Base-by-base conservation (phyloP, 495 filamentous ascomycete genomes). In the Aspergillus ellipticus region DNA sequence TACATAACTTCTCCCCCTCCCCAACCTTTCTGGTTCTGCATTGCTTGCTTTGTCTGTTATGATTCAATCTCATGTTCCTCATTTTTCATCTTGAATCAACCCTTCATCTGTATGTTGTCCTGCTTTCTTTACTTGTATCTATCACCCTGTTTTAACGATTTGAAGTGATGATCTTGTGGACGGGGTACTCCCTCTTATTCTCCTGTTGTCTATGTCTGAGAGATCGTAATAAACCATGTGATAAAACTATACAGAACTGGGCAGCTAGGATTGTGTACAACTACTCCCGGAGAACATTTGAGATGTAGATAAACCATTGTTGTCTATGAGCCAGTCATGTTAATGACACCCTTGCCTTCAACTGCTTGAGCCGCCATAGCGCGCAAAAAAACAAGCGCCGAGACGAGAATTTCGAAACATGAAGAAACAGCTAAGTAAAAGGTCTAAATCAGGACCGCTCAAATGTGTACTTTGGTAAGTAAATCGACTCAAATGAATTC, bases 381-480 rank as follows among this genome's bases (percentile, higher is more conserved):
- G 57, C 54, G 57, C 53, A 29, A 17, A 62, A 41, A 56, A 56
- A 51, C 45, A 64, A 29, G 21, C 31, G 17, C 26, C 13, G 2
- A 49, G 26, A 26, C 21, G 33, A 26, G 20, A 46, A 58, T 49
- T 58, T 42, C 37, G 49, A 59, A 49, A 26, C 42, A 57, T 51
- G 55, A 7, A 51, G 9, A 42, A 57, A 47, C 49, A 51, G 49
- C 50, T 39, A 59, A 53, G 52, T 28, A 48, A 48, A 54, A 56
- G 41, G 24, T 59, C 49, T 53, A 55, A 39, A 54, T 52, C 29
- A 21, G 33, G 26, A 51, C 58, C 58, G 62, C 62, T 57, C 55
- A 66, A 65, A 55, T 66, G 64, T 66, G 63, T 56, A 55, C 55
- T 61, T 68, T 58, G 63, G 61, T 61, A 33, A 49, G 56, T 58